Base-by-base conservation (phyloP, 1,284 basidiomycete species). In the Butyriboletus appendiculatus region DNA sequence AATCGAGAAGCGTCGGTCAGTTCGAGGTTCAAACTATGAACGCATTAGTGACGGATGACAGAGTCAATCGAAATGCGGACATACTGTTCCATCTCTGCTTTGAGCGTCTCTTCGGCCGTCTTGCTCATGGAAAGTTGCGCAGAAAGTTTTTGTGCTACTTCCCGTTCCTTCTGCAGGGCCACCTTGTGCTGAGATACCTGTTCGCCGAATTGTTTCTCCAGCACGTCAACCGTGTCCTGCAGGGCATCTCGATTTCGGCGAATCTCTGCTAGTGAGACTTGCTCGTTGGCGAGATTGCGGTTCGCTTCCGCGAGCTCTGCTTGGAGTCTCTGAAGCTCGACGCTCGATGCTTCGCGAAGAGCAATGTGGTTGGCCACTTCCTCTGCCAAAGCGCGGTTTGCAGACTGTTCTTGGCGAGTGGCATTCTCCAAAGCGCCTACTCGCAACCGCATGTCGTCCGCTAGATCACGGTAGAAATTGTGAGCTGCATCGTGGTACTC, bases 31-130 rank as follows among this genome's bases (percentile, higher is more conserved):
- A 91, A 65, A 58, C 89, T 88, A 56, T 14, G 9, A 33, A 46
- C 30, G 46, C 32, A 24, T 50, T 26, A 57, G 44, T 37, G 26
- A 39, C 9, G 9, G 33, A 15, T 38, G 7, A 37, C 6, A 10
- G 10, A 12, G 10, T 28, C 34, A 15, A 43, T 48, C 16, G 45
- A 55, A 20, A 40, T 18, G 26, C 55, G 15, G 30, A 75, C 82
- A 51, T 60, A 88, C 88, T 79, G 75, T 34, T 86, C 81, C 53
- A 87, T 75, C 55, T 90, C 87, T 22, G 73, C 74, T 34, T 78
- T 75, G 48, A 91, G 72, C 12, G 77, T 77, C 44, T 85, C 83
- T 64, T 91, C 86, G 8, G 81, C 80, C 60, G 77, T 78, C 58
- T 81, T 79, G 59, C 71, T 75, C 68, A 82, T 79, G 58, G 82